Evolutionary conservation across 495 filamentous ascomycete genomes (phyloP).

Genomic region (Amniculicola lignicola): DNA sequence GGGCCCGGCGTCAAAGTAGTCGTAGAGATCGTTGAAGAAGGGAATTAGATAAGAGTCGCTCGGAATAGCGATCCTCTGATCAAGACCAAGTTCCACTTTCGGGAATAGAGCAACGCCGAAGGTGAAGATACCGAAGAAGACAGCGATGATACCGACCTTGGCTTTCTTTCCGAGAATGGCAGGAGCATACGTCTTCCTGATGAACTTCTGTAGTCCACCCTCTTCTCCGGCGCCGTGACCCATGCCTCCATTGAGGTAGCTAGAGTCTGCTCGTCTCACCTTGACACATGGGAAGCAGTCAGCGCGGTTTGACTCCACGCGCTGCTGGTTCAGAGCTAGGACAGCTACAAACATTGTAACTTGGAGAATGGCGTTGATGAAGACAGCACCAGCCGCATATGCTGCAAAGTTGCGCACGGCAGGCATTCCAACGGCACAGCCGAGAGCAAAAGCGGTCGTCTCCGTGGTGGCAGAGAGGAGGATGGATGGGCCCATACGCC

Average conservation of each 20-base stretch:
- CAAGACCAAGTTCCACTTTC: constrained; percentile 77
- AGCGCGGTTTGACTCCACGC: constrained; percentile 80
- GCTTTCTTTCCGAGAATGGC: constrained; percentile 70
- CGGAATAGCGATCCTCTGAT: constrained; percentile 91
- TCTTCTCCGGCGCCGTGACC: constrained; percentile 72
- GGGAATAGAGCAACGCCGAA: constrained; percentile 81
- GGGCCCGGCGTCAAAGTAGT: constrained; percentile 85
- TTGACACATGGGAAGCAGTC: constrained; percentile 90
- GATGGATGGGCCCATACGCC: constrained; percentile 93
- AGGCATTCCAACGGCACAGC: constrained; percentile 94
- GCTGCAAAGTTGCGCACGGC: constrained; percentile 95
- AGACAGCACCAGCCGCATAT: constrained; percentile 92
- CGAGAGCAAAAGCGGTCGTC: constrained; percentile 86
- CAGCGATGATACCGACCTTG: constrained; percentile 68
- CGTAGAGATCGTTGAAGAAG: constrained; percentile 93
- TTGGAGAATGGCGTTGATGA: constrained; percentile 93
- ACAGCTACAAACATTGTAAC: constrained; percentile 95
- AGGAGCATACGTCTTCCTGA: constrained; percentile 84
- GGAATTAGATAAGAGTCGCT: constrained; percentile 87
- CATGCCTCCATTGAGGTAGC: constrained; percentile 50
- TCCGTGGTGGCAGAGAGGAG: constrained; percentile 92
- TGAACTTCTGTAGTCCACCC: constrained; percentile 74
- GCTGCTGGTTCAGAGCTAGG: constrained; percentile 81
- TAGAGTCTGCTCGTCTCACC: constrained; percentile 60
- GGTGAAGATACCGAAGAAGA: constrained; percentile 86